These are phyloP conservation scores for Brettanomyces custersianus DNA, from an alignment of 805 yeast species.

Conservation along the genomic window DNA sequence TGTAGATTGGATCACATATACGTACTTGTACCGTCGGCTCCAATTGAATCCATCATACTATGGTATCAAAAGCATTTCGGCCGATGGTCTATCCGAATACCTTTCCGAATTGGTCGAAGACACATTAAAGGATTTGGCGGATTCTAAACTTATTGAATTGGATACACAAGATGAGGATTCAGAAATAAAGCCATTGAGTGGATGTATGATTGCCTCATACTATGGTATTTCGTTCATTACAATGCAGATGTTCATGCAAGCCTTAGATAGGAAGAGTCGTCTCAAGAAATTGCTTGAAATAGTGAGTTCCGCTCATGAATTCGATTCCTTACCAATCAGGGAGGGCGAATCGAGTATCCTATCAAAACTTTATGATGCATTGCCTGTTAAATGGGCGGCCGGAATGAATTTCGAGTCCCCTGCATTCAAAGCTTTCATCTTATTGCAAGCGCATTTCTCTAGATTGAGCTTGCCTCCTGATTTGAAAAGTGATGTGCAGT, in stretches of 20 bases:
- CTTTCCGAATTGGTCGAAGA: conserved; percentile 78
- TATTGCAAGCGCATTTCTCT: conserved; percentile 76
- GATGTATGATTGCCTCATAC: conserved; percentile 68
- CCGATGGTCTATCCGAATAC: conserved; percentile 67
- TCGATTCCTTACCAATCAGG: conserved; percentile 56
- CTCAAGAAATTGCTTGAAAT: conserved; percentile 56
- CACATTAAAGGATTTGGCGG: conserved; percentile 52
- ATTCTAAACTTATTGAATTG: conserved; percentile 54
- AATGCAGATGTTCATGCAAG: conserved; percentile 48
- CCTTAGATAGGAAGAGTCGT: conserved; percentile 46
- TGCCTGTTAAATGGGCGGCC: conserved; percentile 50
- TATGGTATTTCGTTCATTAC: conserved; percentile 58
- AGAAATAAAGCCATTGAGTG: conserved; percentile 53
- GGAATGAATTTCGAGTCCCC: conserved; percentile 37
- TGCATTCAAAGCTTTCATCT: conserved; percentile 58
- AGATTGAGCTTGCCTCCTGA: conserved; percentile 57
- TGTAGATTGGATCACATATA: conserved; percentile 81
- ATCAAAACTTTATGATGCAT: conserved; percentile 39
- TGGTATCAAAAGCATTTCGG: conserved; percentile 59
- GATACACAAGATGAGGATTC: conserved; percentile 30
- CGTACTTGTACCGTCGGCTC: conserved; percentile 75
- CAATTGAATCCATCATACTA: conserved; percentile 83
- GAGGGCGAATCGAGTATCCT: conserved; percentile 46
- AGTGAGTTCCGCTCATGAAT: conserved; percentile 62
- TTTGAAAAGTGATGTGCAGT: conserved; percentile 44